Percentiles rank a stretch among this genome's conserved stretches.
Evolutionary conservation across 148 eudicot genomes (phyloP).

Genomic region (Pouteria glomerata): DNA sequence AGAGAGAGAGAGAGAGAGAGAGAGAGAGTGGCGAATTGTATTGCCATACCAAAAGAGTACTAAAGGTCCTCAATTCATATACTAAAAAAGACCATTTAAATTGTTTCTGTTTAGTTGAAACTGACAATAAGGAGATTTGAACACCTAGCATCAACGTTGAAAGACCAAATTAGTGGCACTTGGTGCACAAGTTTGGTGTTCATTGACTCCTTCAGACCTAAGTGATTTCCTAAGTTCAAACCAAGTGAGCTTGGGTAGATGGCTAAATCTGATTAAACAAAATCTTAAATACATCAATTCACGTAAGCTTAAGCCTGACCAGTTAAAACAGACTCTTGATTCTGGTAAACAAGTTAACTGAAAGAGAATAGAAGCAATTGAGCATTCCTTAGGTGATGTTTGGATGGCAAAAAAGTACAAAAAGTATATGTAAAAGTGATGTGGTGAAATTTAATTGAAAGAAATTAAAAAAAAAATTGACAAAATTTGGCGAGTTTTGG

Average conservation of each 20-base stretch:
- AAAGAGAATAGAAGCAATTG: background rate
- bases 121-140: background rate
- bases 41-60: too few species aligned
- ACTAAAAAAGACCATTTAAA: background rate
- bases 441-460: too few species aligned
- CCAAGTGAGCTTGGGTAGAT: background rate
- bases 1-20: background rate
- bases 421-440: too few species aligned
- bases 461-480: too few species aligned
- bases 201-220: background rate
- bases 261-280: background rate
- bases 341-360: background rate
- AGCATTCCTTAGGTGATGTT: background rate
- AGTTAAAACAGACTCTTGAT: background rate
- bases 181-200: background rate
- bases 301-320: background rate
- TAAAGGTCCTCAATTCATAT: background rate
- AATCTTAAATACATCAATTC: background rate
- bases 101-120: background rate
- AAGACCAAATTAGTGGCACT: too few species aligned
- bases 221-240: background rate
- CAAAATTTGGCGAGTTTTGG: too few species aligned
- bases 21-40: too few species aligned
- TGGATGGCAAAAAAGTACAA: too few species aligned
- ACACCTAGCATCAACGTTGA: too few species aligned